Evolutionary conservation across 2,329 filamentous ascomycete genomes (phyloP).

Genomic region (Pseudogymnoascus sp.): DNA sequence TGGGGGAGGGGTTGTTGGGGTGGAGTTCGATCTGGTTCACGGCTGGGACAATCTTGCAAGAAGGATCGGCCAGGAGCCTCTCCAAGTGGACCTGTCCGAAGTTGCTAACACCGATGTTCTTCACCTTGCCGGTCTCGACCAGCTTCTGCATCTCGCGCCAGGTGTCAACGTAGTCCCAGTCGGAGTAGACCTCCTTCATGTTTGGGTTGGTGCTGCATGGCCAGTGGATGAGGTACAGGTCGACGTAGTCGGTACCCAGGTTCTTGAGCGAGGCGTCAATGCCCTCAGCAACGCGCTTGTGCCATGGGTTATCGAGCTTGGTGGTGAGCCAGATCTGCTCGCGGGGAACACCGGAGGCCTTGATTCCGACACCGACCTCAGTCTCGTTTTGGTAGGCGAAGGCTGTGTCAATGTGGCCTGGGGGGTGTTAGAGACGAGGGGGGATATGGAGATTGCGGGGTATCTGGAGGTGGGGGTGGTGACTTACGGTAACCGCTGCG

Average conservation of each 20-base stretch:
- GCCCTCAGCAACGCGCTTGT: conserved; percentile 58
- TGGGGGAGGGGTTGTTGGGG: conserved; percentile 73
- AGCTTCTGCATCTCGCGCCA: conserved; percentile 68
- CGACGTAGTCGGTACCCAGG: conserved; percentile 57
- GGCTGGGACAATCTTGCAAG: conserved; percentile 54
- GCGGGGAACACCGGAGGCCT: conserved; percentile 55
- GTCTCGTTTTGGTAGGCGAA: conserved; percentile 70
- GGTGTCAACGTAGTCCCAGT: conserved; percentile 79
- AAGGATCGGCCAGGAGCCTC: conserved; percentile 61
- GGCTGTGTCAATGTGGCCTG: conserved; percentile 62
- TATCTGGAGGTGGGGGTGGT: conserved; percentile 48
- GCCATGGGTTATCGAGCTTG: conserved; percentile 76
- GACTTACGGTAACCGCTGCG: conserved; percentile 62
- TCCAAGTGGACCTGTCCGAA: conserved; percentile 75
- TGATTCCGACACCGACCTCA: conserved; percentile 59
- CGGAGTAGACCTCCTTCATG: conserved; percentile 58
- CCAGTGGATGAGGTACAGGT: conserved; percentile 68
- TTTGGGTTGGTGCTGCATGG: conserved; percentile 55
- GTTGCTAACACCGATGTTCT: conserved; percentile 80
- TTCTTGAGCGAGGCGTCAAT: conserved; percentile 52
- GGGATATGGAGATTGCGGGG: conserved; percentile 10
- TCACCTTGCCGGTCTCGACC: conserved; percentile 59
- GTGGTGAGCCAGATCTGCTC: conserved; percentile 66
- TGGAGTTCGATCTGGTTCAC: conserved; percentile 81
- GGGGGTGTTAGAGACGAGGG: background rate